A percentile compares a stretch with the other conserved stretches of the same genome.
These are phyloP conservation scores for Candida sanyaensis DNA, from an alignment of 1,139 yeast genomes.

Conservation along the genomic window DNA sequence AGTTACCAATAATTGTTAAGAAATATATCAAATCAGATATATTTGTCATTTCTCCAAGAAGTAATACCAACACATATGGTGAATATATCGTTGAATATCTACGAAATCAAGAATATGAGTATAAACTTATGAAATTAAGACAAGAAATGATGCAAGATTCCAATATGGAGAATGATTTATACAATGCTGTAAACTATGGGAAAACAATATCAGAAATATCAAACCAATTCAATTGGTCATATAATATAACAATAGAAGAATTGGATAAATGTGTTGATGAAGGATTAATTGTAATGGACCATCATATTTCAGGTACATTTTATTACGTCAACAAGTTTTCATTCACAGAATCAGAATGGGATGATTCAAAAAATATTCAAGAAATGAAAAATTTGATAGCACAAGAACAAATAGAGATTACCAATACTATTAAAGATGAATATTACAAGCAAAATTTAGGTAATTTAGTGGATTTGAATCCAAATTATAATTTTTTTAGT, in stretches of 20 bases:
- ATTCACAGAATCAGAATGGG: slow-evolving; percentile 12
- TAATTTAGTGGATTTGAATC: slow-evolving; percentile 21
- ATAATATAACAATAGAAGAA: slow-evolving; percentile 69
- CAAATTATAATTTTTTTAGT: slow-evolving; percentile 22
- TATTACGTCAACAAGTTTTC: slow-evolving; percentile 37
- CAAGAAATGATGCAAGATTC: slow-evolving; percentile 22
- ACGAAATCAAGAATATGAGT: slow-evolving; percentile 25
- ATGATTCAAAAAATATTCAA: slow-evolving; percentile 13
- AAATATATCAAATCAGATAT: slow-evolving; percentile 39
- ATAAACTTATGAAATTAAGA: slow-evolving; percentile 26
- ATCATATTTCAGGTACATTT: slow-evolving; percentile 60
- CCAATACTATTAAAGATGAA: slow-evolving; percentile 16
- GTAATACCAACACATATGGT: slow-evolving; percentile 21
- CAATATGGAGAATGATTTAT: slow-evolving; percentile 16
- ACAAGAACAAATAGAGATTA: slow-evolving; percentile 22
- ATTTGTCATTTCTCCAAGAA: slow-evolving; percentile 30
- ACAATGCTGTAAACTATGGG: slow-evolving; percentile 30
- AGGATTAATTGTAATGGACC: slow-evolving; percentile 68
- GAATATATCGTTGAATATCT: slow-evolving; percentile 27
- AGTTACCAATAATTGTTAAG: slow-evolving; percentile 34
- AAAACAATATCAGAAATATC: slow-evolving; percentile 41
- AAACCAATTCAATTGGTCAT: slow-evolving; percentile 57
- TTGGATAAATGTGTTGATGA: slow-evolving; percentile 57
- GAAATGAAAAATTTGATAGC: slow-evolving; percentile 19
- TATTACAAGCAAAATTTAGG: slow-evolving; percentile 15